Conservation (phyloP, 2,329 filamentous ascomycete genomes). For the Cyclaneusma minus region DNA sequence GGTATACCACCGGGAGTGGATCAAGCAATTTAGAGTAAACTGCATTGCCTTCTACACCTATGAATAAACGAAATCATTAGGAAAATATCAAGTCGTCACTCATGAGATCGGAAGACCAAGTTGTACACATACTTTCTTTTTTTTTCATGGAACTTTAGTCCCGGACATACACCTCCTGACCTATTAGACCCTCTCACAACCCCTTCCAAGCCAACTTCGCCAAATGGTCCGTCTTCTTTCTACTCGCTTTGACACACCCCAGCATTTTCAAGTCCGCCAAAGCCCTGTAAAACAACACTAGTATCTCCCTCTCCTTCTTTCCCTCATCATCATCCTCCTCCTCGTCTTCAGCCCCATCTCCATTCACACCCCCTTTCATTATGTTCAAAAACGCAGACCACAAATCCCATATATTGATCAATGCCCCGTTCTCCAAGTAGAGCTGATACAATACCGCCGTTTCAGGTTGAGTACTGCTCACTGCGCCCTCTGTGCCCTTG, state of each 20-base stretch:
- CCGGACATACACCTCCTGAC: too few relatives aligned
- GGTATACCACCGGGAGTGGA: too few relatives aligned
- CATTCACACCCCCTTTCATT: constrained; percentile 24
- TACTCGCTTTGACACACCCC: constrained; percentile 77
- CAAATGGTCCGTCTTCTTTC: constrained; percentile 85
- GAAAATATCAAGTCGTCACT: too few relatives aligned
- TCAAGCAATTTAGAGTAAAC: too few relatives aligned
- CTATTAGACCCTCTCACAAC: constrained; percentile 29
- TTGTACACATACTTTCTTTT: too few relatives aligned
- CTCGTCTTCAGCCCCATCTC: constrained; percentile 13
- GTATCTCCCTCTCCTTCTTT: constrained; percentile 36
- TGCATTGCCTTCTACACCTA: too few relatives aligned
- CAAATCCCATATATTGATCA: constrained; percentile 68
- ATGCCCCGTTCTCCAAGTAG: constrained; percentile 59
- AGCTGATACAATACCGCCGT: constrained; percentile 65
- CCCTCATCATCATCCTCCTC: constrained; percentile 26
- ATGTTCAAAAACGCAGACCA: constrained; percentile 63
- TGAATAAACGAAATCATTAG: too few relatives aligned
- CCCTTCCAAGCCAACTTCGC: constrained; percentile 75
- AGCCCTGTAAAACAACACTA: constrained; percentile 72
- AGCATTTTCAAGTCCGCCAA: constrained; percentile 74
- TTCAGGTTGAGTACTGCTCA: constrained; percentile 48
- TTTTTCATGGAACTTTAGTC: too few relatives aligned
- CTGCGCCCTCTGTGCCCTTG: constrained; percentile 26
- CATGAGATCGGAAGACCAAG: too few relatives aligned